Base-by-base conservation (phyloP, 257 asterid species). In the Verbena officinalis region DNA sequence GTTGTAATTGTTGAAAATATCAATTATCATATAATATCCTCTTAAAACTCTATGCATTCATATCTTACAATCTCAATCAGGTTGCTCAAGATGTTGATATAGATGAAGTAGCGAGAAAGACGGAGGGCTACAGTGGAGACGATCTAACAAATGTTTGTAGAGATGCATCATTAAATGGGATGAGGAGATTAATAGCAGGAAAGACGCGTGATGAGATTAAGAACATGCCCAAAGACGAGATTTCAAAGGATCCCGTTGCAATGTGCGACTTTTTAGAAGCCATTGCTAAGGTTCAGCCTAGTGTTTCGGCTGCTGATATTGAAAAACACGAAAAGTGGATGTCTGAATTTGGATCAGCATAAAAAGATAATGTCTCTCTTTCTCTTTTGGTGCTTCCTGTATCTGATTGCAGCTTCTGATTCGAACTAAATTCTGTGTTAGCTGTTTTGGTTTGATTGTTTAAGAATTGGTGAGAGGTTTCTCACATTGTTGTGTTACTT, bases 71-170 rank as follows among this genome's bases (percentile, higher is more conserved):
- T n/a, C n/a, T n/a, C 48, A 43, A 50, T 57, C 83, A 90, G 97
- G 90, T 94, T n/a, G 90, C 97, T 40, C 64, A 83, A n/a, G 97
- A 94, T 76, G 97, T 90, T 58, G 97, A 90, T 62, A 83, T 83
- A 6, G 97, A 94, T 44, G 97, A 86, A 61, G 97, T 94, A 33
- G 97, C 99, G 58, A 95, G 97, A 4, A 68, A 38, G 62, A 94
- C 96, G 14, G 95, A 94, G 78, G 99, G 99, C 39, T 94, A 94
- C 85, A 90, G 99, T 73, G 97, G 99, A 54, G 97, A 94, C 7
- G 99, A 94, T 71, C 80, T 94, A 15, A 94, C 99, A 69, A 94
- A 94, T 49, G 96, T 94, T 56, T 91, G 98, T 58, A 81, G 98
- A 3, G 98, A 91, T 51, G 98, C 98, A 56, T 93, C 97, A 50